Base-by-base conservation (phyloP, 116 monocot genomes). In the Zostera marina region DNA sequence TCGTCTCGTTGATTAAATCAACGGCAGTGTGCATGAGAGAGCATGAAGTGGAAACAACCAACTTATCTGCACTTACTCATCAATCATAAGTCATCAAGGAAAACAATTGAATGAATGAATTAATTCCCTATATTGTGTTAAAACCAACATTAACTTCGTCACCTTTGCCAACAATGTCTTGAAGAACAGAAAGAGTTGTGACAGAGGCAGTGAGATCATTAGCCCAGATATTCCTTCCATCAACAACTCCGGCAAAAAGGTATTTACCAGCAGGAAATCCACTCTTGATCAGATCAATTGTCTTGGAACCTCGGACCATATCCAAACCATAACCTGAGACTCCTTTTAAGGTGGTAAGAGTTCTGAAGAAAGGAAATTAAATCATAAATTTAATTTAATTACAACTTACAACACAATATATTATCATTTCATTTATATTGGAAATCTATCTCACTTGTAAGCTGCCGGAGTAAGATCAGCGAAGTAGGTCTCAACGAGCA, bases 221-320 rank as follows among this genome's bases (percentile, higher is more conserved):
- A 24, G 83, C 83, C 83, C 83, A 83, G 41, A 82, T 82, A 66
- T 82, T 82, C 65, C 82, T 71, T 10, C 82, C 82, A 70, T 82
- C 82, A 47, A 83, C 83, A 68, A 83, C 69, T 60, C 83, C 83
- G 47, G 83, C 83, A 61, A 83, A 83, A 63, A 83, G 72, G 48
- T 74, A 79, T 49, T 83, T 83, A 22, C 68, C 67, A 16, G 83
- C 51, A 8, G 83, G 83, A 56, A 83, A 83, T n/a, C 70, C 69
- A 58, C 69, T 73, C 57, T 78, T 76, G 54, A 83, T 79, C 44
- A 83, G 56, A 52, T 83, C 79, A 61, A 83, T 60, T 42, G 76
- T 75, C 67, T 79, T 72, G 60, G 70, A 57, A 63, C 83, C 83
- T 68, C 83, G 83, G 8, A 78, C 72, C 64, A 83, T 73, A 70